These are phyloP conservation scores for Saccharomycopsis crataegensis DNA, from an alignment of 1,139 yeast genomes.

Conservation along the genomic window DNA sequence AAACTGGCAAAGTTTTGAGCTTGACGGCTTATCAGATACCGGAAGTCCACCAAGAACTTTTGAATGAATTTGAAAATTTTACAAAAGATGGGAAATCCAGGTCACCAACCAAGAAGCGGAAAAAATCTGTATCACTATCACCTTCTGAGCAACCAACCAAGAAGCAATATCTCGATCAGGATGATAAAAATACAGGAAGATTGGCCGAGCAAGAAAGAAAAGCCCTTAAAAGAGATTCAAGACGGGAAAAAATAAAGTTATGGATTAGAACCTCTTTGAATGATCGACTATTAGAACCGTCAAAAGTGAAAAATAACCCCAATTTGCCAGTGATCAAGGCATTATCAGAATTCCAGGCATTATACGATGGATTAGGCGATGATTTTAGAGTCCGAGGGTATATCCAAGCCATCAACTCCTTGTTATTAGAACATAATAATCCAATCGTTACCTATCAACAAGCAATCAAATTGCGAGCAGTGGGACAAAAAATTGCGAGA, in stretches of 20 bases:
- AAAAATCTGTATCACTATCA: too few relatives aligned
- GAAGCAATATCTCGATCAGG: too few relatives aligned
- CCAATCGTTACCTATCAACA: slow-evolving; percentile 34
- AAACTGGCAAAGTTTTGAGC: slow-evolving; percentile 23
- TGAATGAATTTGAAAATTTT: slow-evolving; percentile 7
- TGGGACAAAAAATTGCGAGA: slow-evolving; percentile 39
- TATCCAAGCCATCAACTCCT: slow-evolving; percentile 36
- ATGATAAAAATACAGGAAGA: too few relatives aligned
- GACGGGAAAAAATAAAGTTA: too few relatives aligned
- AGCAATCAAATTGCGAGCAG: slow-evolving; percentile 36
- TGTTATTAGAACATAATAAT: slow-evolving; percentile 26
- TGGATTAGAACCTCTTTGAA: background rate
- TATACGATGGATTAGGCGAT: slow-evolving; percentile 35
- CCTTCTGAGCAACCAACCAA: too few relatives aligned
- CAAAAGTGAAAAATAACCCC: slow-evolving; percentile 22
- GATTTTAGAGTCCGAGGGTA: slow-evolving; percentile 40
- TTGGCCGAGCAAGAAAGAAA: too few relatives aligned
- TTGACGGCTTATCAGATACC: slow-evolving; percentile 18
- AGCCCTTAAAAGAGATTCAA: too few relatives aligned
- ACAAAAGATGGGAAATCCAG: background rate
- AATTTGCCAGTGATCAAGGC: slow-evolving; percentile 33
- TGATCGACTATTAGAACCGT: background rate
- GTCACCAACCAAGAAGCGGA: too few relatives aligned
- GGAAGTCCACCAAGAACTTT: slow-evolving; percentile 20
- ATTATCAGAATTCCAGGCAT: slow-evolving; percentile 33